phyloP scores from a whole-genome alignment of 2,329 filamentous ascomycete species.

The Metarhizium sp. region DNA sequence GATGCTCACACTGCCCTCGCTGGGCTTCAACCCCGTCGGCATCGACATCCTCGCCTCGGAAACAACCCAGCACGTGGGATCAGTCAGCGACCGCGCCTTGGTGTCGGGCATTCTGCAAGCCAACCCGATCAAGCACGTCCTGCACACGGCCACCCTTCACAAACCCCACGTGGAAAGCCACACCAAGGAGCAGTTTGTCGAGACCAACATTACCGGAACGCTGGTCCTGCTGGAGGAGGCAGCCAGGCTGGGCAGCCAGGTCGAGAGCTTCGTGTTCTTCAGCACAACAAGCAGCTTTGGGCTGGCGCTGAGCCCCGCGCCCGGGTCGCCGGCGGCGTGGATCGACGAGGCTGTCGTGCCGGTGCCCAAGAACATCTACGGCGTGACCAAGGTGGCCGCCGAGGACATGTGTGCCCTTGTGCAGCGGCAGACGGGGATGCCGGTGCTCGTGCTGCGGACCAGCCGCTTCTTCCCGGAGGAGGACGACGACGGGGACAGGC shows the following conservation, averaged over 20 bases:
- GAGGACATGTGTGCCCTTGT: conserved; percentile 37
- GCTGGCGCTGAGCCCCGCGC: conserved; percentile 25
- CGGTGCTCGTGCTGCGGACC: conserved; percentile 33
- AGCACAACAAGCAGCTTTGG: conserved; percentile 39
- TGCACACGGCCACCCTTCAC: conserved; percentile 37
- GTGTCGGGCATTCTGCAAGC: conserved; percentile 20
- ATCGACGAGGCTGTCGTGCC: conserved; percentile 32
- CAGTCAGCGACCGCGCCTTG: conserved; percentile 26
- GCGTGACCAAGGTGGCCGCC: conserved; percentile 37
- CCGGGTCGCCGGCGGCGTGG: conserved; percentile 30
- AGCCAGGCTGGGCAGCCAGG: conserved; percentile 11
- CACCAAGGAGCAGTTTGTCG: conserved; percentile 31
- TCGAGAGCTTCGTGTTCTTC: conserved; percentile 34
- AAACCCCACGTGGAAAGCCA: conserved; percentile 38
- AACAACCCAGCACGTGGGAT: conserved; percentile 27
- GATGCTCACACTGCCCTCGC: conserved; percentile 29
- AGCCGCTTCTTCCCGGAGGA: conserved; percentile 39
- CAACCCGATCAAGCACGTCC: conserved; percentile 27
- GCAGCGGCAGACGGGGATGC: conserved; percentile 27
- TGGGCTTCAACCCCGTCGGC: conserved; percentile 31
- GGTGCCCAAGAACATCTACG: conserved; percentile 38
- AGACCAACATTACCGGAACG: conserved; percentile 36
- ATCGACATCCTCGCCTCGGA: conserved; percentile 31
- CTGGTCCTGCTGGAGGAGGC: conserved; percentile 31
- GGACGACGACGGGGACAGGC: conserved; percentile 33